Evolutionary conservation across 2,329 filamentous ascomycete genomes (phyloP).

Genomic region (Sporothrix schenckii): DNA sequence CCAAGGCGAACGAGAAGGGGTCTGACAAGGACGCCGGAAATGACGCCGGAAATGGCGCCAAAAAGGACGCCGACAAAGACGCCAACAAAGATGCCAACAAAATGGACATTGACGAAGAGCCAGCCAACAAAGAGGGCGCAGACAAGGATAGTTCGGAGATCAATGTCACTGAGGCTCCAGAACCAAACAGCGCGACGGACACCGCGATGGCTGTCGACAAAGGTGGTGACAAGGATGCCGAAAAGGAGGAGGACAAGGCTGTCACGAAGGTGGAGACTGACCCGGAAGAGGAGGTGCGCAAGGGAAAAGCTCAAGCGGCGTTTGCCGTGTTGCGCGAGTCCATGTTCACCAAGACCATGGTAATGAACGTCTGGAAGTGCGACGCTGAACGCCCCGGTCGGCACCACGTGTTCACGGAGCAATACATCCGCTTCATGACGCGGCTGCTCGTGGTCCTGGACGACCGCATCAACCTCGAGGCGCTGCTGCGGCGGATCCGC

Average conservation of each 20-base stretch:
- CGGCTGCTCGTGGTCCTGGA: slow-evolving; percentile 72
- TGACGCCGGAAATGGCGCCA: slow-evolving; percentile 29
- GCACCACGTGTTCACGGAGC: slow-evolving; percentile 88
- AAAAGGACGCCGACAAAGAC: slow-evolving; percentile 55
- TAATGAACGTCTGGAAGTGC: slow-evolving; percentile 92
- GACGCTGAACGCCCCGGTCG: slow-evolving; percentile 81
- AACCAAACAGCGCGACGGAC: not conserved
- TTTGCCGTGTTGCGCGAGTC: slow-evolving; percentile 72
- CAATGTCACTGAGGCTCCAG: not conserved
- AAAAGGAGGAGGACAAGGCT: not conserved
- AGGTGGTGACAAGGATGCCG: not conserved
- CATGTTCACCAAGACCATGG: slow-evolving; percentile 92
- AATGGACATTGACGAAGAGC: slow-evolving; percentile 17
- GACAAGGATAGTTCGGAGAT: not conserved
- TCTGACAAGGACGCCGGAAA: not conserved
- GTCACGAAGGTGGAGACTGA: slow-evolving; percentile 5
- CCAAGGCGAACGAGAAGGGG: not conserved
- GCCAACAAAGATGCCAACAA: slow-evolving; percentile 46
- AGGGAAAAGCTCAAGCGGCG: slow-evolving; percentile 73
- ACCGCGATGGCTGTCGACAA: slow-evolving; percentile 36
- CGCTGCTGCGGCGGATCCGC: slow-evolving; percentile 75
- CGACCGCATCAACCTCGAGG: slow-evolving; percentile 76
- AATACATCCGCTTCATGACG: slow-evolving; percentile 82
- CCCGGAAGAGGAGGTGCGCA: slow-evolving; percentile 3
- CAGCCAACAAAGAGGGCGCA: not conserved